phyloP scores from a whole-genome alignment of 2,329 filamentous ascomycete species.

The Clathrospora elynae region DNA sequence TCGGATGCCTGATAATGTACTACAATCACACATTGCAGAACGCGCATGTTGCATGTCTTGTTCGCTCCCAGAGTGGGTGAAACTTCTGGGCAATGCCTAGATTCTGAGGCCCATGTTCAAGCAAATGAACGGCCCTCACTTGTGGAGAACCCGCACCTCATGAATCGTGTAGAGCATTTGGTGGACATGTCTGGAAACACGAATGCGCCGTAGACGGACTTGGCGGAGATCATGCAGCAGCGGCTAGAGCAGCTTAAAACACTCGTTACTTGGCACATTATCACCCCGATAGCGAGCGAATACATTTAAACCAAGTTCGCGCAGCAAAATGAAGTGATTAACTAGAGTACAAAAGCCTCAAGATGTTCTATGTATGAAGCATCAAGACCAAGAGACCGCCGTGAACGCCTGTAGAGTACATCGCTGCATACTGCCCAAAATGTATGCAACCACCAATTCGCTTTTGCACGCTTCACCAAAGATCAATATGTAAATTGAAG shows the following conservation, averaged over 20 bases:
- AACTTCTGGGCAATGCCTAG: no score
- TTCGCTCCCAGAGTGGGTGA: no score
- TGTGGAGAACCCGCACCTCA: no score
- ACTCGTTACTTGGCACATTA: conserved; percentile 7
- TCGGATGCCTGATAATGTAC: no score
- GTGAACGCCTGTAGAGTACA: conserved; percentile 42
- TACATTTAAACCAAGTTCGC: no score
- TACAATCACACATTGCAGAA: no score
- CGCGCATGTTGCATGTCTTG: no score
- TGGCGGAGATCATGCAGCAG: conserved; percentile 7
- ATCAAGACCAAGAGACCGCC: conserved; percentile 24
- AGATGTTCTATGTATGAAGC: conserved; percentile 22
- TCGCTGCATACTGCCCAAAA: conserved; percentile 23
- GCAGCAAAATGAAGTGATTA: conserved; percentile 26
- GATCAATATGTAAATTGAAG: conserved; percentile 35
- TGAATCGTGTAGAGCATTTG: background rate
- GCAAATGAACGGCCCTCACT: no score
- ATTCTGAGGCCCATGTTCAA: no score
- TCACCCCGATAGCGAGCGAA: conserved; percentile 1
- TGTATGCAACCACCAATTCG: conserved; percentile 21
- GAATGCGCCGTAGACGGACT: conserved; percentile 3
- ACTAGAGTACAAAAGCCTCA: conserved; percentile 35
- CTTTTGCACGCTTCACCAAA: conserved; percentile 35
- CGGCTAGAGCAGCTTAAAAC: conserved; percentile 7
- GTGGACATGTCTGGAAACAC: background rate